Base-by-base conservation (phyloP, 2,329 filamentous ascomycete species). In the Corynespora cassiicola region DNA sequence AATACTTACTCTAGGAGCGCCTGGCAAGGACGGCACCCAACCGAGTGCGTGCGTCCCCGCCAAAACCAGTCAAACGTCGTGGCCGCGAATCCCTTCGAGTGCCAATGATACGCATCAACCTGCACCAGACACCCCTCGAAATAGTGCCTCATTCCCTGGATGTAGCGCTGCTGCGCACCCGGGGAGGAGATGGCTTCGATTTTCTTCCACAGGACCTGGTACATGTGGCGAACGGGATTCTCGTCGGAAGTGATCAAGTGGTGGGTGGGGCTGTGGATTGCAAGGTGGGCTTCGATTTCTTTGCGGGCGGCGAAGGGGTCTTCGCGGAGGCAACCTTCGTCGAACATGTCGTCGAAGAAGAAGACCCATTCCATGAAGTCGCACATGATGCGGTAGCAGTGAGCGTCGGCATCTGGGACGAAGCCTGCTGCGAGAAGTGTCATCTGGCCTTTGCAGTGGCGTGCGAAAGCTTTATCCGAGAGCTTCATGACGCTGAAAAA, bases 341-440 rank as follows among this genome's bases (percentile, higher is more conserved):
- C 30, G 14, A 32, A 32, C 5, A 32, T 17, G 19, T 32, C 30
- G 30, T 32, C 30, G 18, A 32, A 32, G 30, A 21, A 32, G 19
- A 32, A 32, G 18, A 32, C 30, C 30, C 19, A 32, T 22, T 32
- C 30, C 30, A 32, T 32, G 18, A 32, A 32, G 12, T 32, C 30
- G 30, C 30, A 32, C 30, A 32, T 32, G 19, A 32, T 32, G 19
- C 30, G 30, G 30, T n/a, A 32, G 8, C 30, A 17, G 15, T 32
- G 14, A 11, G 30, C 30, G 14, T 32, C 30, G 11, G 30, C 30
- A 11, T 32, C 30, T 17, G 30, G 30, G 18, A 32, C 30, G 18
- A 32, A 32, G 18, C 30, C 30, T 6, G 17, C 30, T 22, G 30
- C 30, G 5, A 32, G 30, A 17, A 32, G 12, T 14, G 30, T 6